Evolutionary conservation across 495 filamentous ascomycete species (phyloP), one percentile per base, ranked within the genome.

Genomic region (Daldinia childiae): DNA sequence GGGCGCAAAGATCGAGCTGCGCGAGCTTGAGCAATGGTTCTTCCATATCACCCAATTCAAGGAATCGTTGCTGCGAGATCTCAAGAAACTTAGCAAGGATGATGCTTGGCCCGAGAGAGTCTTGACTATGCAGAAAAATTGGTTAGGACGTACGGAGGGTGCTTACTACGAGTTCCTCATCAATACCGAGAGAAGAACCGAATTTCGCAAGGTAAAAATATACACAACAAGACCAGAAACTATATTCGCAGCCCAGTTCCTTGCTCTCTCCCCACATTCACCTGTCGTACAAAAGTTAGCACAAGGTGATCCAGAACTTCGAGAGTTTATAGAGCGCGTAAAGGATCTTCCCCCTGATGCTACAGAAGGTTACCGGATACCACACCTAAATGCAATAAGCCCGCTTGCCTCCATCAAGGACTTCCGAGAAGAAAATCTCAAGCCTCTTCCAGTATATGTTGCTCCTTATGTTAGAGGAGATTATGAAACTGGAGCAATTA

Each of bases 161-260:
- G 90, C 90, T 2, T 88, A 87, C 58, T 83, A 96, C 70, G 87
- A 85, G 65, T 97, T 97, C 64, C 85, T 85, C 3, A 58, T 60
- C 1, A 27, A 38, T 38, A 60, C n/a, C 0, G 74, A 92, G 4
- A 72, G 80, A 14, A 76, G 75, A 17, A 70, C 79, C 8, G 71
- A 82, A 5, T 72, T 75, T n/a, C 58, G 77, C 11, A 72, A 71
- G 17, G 39, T 78, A 4, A 86, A 91, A 69, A 90, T 93, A 1
- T 97, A 92, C 64, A 97, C 93, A 0, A 95, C 92, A 9, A 85
- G 93, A 6, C 89, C 91, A 2, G 93, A 97, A 78, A 97, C 93
- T 1, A 77, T 97, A 14, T 91, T 90, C 74, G 93, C 92, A 0
- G 93, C 93, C 17, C 91, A 95, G 67, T 97, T 94, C 77, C 74